phyloP scores from a whole-genome alignment of 768 basidiomycete species.

The Boletus sp. region DNA sequence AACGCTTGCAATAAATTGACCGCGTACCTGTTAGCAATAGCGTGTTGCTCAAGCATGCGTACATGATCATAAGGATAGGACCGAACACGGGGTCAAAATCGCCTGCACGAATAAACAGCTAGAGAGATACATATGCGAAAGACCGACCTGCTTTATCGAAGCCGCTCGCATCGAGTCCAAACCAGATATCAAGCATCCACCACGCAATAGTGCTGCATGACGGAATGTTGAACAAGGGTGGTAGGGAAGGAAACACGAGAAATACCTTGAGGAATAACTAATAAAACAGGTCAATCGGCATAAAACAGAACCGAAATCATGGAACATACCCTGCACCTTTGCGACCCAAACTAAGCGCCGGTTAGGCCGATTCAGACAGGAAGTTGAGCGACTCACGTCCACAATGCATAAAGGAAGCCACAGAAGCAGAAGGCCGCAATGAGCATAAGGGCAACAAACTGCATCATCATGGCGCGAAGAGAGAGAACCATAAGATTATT shows the following conservation, averaged over 20 bases:
- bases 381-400: constrained; percentile 63
- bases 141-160: constrained; percentile 77
- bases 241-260: background rate
- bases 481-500: constrained; percentile 78
- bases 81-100: constrained; percentile 87
- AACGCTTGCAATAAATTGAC: constrained; percentile 3
- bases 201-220: constrained; percentile 64
- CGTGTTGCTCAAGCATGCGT: constrained; percentile 91
- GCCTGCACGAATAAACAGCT: constrained; percentile 34
- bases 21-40: constrained; percentile 79
- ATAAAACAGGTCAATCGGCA: constrained; percentile 10
- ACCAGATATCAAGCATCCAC: constrained; percentile 95
- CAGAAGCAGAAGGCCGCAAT: constrained; percentile 89
- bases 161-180: constrained; percentile 91
- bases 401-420: constrained; percentile 90
- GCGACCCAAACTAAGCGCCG: constrained; percentile 50
- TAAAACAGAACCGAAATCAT: background rate
- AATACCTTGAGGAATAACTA: constrained; percentile 36
- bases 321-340: constrained; percentile 52
- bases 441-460: constrained; percentile 80
- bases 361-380: constrained; percentile 7
- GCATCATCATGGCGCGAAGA: constrained; percentile 87
- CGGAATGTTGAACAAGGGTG: background rate
- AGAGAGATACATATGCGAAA: background rate
- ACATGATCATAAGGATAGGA: constrained; percentile 85